These are phyloP conservation scores for Citrus sinensis DNA, from an alignment of 345 rosid species.

Conservation along the genomic window DVS_A1.0 CM039164.1:5113001-5113500, in stretches of 20 bases:
- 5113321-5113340: conserved; percentile 61
- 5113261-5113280: conserved; percentile 49
- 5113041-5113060: no score
- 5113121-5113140: neutral
- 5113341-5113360: conserved; percentile 23
- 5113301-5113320: conserved; percentile 54
- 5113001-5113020: neutral
- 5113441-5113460: neutral
- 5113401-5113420: neutral
- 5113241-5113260: conserved; percentile 39
- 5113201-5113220: conserved; percentile 25
- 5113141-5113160: neutral
- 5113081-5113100: neutral
- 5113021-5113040: no score
- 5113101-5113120: neutral
- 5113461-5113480: neutral
- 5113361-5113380: neutral
- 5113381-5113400: neutral
- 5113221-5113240: conserved; percentile 36
- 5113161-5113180: conserved; percentile 22
- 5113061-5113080: neutral
- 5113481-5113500: neutral
- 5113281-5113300: conserved; percentile 63
- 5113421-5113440: neutral
- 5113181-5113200: neutral